Evolutionary conservation across 2,329 filamentous ascomycete genomes (phyloP), one percentile per base, ranked within the genome.

Genomic region (Fusarium fujikuroi): DNA sequence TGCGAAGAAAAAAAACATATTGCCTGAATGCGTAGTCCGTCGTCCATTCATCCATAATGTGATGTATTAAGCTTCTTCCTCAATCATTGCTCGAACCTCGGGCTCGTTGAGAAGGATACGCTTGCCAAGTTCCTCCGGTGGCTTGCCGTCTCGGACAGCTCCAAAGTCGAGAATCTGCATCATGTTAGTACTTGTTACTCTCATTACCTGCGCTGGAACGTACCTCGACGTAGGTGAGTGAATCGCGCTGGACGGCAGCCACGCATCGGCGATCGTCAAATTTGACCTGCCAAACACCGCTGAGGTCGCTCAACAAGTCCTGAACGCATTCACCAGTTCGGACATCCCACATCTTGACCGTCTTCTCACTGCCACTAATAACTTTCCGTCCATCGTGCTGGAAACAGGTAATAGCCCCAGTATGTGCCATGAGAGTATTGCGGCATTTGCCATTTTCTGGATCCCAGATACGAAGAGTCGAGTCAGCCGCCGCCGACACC

Each of bases 221-320:
- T 82, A 97, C 96, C 90, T 99, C 96, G 66, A 99, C 95, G 81
- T 97, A 99, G 25, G 96, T 99, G 77, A 97, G 84, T 77, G 91
- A 92, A 74, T 97, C 94, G 63, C 96, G 90, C 85, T 99, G 96
- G 63, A 99, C 96, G 49, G 96, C 96, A 67, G 96, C 96, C 64
- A 99, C 96, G 81, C 96, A 99, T 81, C 95, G 90, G 75, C 96
- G 89, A 80, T 97, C 94, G 79, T 99, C 95, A 84, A 99, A 99
- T 79, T 96, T 96, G 78, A 99, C 96, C 84, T 99, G 96, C 96
- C 96, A 99, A 12, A 99, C 96, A n/a, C 95, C 95, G 75, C 92
- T 95, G 40, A 99, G 87, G 79, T 98, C 95, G 19, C 94, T 97
- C 78, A 99, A 87, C 46, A 99, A 88, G 82, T 99, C 95, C 75